A percentile compares a stretch with the other conserved stretches of the same genome.
Evolutionary conservation across 306 rosid genomes (phyloP).

Genomic region (Hippophae gyantsensis): DNA sequence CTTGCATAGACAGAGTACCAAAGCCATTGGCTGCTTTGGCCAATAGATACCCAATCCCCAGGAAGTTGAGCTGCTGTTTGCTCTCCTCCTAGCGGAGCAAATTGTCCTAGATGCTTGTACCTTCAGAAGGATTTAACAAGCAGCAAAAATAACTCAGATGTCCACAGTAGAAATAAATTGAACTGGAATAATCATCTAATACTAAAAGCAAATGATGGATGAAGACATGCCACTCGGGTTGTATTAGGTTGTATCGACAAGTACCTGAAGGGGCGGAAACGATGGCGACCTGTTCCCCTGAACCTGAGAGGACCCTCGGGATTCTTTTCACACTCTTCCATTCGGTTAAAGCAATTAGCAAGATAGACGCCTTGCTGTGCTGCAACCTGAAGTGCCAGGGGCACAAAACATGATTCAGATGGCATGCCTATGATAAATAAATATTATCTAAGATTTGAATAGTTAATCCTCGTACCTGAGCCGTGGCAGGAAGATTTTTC

Average conservation of each 20-base stretch:
- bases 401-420: conserved; percentile 9
- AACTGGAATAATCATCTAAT: too few species aligned
- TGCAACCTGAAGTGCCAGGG: conserved; percentile 62
- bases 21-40: conserved; percentile 90
- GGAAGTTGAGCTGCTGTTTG: conserved; percentile 99
- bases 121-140: conserved; percentile 31
- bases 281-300: conserved; percentile 91
- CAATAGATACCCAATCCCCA: conserved; percentile 93
- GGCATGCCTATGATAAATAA: not conserved
- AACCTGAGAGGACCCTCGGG: conserved; percentile 96
- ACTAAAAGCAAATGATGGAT: too few species aligned
- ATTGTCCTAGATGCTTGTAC: conserved; percentile 95
- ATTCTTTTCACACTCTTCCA: conserved; percentile 61
- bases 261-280: conserved; percentile 85
- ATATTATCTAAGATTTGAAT: not conserved
- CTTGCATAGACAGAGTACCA: conserved; percentile 98
- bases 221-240: not conserved
- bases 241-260: conserved; percentile 10
- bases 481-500: conserved; percentile 95
- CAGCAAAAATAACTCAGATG: not conserved
- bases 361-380: conserved; percentile 87
- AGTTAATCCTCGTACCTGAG: conserved; percentile 49
- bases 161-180: not conserved
- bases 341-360: conserved; percentile 69
- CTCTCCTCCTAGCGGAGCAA: conserved; percentile 99